phyloP scores from a whole-genome alignment of 2,329 filamentous ascomycete species.

The Calonectria pauciramosa region DNA sequence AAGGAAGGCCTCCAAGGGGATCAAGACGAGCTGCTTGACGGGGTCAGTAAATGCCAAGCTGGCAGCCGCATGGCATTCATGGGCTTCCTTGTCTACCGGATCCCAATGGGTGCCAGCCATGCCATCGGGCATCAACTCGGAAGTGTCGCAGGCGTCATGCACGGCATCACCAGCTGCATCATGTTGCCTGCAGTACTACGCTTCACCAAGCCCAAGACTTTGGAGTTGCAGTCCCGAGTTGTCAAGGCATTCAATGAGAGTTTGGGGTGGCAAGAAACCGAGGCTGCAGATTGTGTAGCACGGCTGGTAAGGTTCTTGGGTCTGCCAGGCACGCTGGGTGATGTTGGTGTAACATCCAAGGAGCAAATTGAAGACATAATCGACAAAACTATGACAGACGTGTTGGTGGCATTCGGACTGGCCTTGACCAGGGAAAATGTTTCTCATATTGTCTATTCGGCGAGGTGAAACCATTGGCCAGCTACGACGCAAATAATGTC shows the following conservation, averaged over 20 bases:
- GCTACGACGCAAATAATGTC: not conserved
- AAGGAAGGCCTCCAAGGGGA: not conserved
- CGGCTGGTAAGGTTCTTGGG: not conserved
- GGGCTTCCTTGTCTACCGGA: not conserved
- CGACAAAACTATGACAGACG: constrained; percentile 6
- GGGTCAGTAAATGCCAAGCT: constrained; percentile 2
- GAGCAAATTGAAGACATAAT: not conserved
- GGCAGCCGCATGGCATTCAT: constrained; percentile 3
- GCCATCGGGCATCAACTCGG: constrained; percentile 5
- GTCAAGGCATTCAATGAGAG: not conserved
- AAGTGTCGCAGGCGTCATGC: not conserved
- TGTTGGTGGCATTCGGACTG: not conserved
- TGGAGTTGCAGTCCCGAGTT: not conserved
- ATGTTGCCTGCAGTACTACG: constrained; percentile 1
- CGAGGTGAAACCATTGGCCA: not conserved
- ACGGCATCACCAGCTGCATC: not conserved
- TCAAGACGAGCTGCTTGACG: not conserved
- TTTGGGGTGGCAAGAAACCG: not conserved
- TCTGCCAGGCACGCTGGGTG: not conserved
- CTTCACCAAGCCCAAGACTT: not conserved
- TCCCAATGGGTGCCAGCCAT: not conserved
- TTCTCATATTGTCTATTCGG: not conserved
- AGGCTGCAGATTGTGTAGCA: not conserved
- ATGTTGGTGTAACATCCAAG: not conserved
- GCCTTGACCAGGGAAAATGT: not conserved